Conservation (phyloP, 805 yeast genomes). For the Grigorovia yakushimaensis region DNA sequence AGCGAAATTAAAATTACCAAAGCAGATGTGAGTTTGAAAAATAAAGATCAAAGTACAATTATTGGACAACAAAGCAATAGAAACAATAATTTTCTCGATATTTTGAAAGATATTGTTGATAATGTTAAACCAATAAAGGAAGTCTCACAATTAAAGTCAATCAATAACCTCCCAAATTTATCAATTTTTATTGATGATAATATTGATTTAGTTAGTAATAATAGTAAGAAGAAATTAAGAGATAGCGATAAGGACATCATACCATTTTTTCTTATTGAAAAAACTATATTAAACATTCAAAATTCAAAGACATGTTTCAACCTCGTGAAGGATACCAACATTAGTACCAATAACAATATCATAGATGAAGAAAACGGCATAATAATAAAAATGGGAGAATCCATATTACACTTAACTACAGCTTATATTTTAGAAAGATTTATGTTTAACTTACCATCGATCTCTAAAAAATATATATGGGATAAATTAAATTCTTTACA, state of each 20-base stretch:
- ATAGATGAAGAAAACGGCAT: slow-evolving; percentile 37
- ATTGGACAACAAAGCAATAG: slow-evolving; percentile 44
- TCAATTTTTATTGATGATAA: slow-evolving; percentile 1
- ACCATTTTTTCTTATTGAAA: slow-evolving; percentile 26
- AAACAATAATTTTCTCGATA: background rate
- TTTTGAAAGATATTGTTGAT: slow-evolving; percentile 14
- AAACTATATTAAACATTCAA: slow-evolving; percentile 41
- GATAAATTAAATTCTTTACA: slow-evolving; percentile 35
- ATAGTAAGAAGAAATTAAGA: background rate
- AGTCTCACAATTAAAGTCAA: slow-evolving; percentile 9
- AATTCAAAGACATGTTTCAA: slow-evolving; percentile 51
- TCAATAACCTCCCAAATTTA: slow-evolving; percentile 1
- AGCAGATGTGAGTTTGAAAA: background rate
- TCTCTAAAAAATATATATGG: slow-evolving; percentile 45
- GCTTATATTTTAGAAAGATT: slow-evolving; percentile 57
- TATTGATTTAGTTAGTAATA: background rate
- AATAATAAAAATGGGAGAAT: slow-evolving; percentile 47
- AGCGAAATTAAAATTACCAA: no score
- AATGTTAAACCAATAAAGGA: slow-evolving; percentile 17
- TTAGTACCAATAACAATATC: background rate
- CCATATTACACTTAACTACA: slow-evolving; percentile 44
- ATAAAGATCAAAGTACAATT: slow-evolving; percentile 43
- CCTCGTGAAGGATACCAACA: background rate
- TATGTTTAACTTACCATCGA: slow-evolving; percentile 18
- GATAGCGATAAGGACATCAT: background rate